Percentiles rank a stretch among this genome's conserved stretches.
These are phyloP conservation scores for Nannizzia gypsea DNA, from an alignment of 2,329 filamentous ascomycete genomes.

Conservation along the genomic window DNA sequence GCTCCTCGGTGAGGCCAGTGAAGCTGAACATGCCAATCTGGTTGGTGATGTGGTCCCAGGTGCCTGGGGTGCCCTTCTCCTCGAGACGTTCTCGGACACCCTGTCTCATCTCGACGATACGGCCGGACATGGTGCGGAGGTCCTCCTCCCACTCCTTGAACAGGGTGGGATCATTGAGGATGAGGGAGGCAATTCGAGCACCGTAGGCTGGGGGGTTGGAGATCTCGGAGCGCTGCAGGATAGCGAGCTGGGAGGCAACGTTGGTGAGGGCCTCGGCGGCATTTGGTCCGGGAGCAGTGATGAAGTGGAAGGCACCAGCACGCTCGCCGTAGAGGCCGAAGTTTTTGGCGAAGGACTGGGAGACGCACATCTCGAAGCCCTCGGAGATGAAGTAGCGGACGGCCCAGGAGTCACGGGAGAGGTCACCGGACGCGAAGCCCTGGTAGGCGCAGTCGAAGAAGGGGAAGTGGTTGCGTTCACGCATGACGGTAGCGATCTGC, in stretches of 20 bases:
- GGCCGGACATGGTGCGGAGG: slow-evolving; percentile 82
- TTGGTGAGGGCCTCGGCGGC: slow-evolving; percentile 49
- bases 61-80: slow-evolving; percentile 70
- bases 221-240: slow-evolving; percentile 94
- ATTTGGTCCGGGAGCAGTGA: slow-evolving; percentile 60
- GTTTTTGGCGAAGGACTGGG: slow-evolving; percentile 52
- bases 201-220: slow-evolving; percentile 93
- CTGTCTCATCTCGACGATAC: slow-evolving; percentile 85
- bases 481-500: slow-evolving; percentile 68
- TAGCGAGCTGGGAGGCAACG: slow-evolving; percentile 77
- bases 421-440: slow-evolving; percentile 87
- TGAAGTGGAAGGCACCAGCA: slow-evolving; percentile 89
- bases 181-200: slow-evolving; percentile 69
- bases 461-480: slow-evolving; percentile 73
- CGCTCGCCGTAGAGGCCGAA: slow-evolving; percentile 90
- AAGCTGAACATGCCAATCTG: slow-evolving; percentile 99
- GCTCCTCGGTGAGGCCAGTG: slow-evolving; percentile 39
- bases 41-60: slow-evolving; percentile 93
- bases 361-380: slow-evolving; percentile 60
- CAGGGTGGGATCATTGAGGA: slow-evolving; percentile 70
- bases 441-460: slow-evolving; percentile 99
- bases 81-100: slow-evolving; percentile 69
- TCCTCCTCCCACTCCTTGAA: slow-evolving; percentile 91
- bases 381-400: slow-evolving; percentile 88
- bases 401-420: slow-evolving; percentile 76